These are phyloP conservation scores for Cocos nucifera DNA, from an alignment of 176 grass and related monocot species.

Conservation along the genomic window DNA sequence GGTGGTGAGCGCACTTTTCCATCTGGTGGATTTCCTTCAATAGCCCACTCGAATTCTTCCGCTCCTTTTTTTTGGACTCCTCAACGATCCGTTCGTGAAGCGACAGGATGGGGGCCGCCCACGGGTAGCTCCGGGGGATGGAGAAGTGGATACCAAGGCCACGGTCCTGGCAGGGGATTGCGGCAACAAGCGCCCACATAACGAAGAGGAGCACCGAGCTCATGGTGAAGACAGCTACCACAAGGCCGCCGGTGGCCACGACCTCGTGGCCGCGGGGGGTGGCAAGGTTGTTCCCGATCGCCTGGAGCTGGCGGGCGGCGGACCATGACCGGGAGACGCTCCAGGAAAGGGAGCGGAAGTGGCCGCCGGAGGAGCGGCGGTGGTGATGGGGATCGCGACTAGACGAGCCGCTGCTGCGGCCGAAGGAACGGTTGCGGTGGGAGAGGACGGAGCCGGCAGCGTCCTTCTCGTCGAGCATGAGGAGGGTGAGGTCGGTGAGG, in stretches of 20 bases:
- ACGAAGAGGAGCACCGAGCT: slow-evolving; percentile 63
- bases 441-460: slow-evolving; percentile 31
- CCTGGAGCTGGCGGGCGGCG: slow-evolving; percentile 77
- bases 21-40: slow-evolving; percentile 68
- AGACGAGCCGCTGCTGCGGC: slow-evolving; percentile 34
- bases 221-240: slow-evolving; percentile 51
- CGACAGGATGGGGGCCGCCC: slow-evolving; percentile 58
- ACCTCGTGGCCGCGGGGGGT: slow-evolving; percentile 62
- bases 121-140: slow-evolving; percentile 47
- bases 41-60: slow-evolving; percentile 63
- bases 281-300: slow-evolving; percentile 45
- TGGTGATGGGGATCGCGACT: slow-evolving; percentile 26
- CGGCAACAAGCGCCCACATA: slow-evolving; percentile 67
- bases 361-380: slow-evolving; percentile 22
- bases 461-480: slow-evolving; percentile 74
- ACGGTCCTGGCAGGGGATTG: slow-evolving; percentile 78
- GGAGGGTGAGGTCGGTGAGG: slow-evolving; percentile 58
- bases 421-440: slow-evolving; percentile 97
- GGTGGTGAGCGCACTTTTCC: slow-evolving; percentile 51
- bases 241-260: slow-evolving; percentile 29
- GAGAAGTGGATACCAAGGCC: slow-evolving; percentile 43
- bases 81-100: slow-evolving; percentile 71
- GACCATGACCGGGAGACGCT: slow-evolving; percentile 93
- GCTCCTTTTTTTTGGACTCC: slow-evolving; percentile 82
- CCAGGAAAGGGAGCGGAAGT: slow-evolving; percentile 95